Base-by-base conservation (phyloP, 2,329 filamentous ascomycete species). In the Verticillium klebahnii region DNA sequence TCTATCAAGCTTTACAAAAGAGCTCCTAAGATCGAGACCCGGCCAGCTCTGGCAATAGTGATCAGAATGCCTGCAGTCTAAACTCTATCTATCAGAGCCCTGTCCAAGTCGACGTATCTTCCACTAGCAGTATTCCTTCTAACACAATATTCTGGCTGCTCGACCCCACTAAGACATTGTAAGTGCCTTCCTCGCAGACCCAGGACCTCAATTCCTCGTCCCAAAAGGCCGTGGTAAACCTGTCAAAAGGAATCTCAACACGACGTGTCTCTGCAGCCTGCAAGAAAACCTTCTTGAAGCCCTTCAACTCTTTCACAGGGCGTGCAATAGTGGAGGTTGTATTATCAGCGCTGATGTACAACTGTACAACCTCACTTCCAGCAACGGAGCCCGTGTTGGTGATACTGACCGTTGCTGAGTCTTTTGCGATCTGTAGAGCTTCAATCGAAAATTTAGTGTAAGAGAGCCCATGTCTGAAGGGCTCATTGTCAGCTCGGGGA, bases 291-390 rank as follows among this genome's bases (percentile, higher is more conserved):
- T 88, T 89, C 32, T 81, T 80, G 63, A 90, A 90, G 3, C 88
- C 87, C 2, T 87, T 80, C 17, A 90, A 75, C 68, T 89, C 85
- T 37, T 80, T 77, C 0, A 82, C 76, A 0, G 89, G 88, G 2
- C 57, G 23, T 3, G 31, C 32, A 19, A 59, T 50, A 34, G 34
- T 40, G 3, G 57, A 59, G 2, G 79, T 74, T 5, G 78, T 72
- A 0, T 83, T 76, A 9, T 19, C 19, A n/a, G 89, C 83, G 6
- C 83, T 82, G 1, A 92, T 62, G 63, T 86, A 86, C 3, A 88
- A 73, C 69, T 87, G 85, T 0, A 78, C 80, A 2, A 86, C 73
- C 66, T 87, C 84, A 6, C 79, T 74, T 0, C 82, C 85, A 0
- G 71, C 63, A 0, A 85, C 71, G 0, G 69, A 67, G 1, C 91